These are phyloP conservation scores for Talaromyces atroroseus DNA, from an alignment of 2,329 filamentous ascomycete genomes.

Conservation along the genomic window DNA sequence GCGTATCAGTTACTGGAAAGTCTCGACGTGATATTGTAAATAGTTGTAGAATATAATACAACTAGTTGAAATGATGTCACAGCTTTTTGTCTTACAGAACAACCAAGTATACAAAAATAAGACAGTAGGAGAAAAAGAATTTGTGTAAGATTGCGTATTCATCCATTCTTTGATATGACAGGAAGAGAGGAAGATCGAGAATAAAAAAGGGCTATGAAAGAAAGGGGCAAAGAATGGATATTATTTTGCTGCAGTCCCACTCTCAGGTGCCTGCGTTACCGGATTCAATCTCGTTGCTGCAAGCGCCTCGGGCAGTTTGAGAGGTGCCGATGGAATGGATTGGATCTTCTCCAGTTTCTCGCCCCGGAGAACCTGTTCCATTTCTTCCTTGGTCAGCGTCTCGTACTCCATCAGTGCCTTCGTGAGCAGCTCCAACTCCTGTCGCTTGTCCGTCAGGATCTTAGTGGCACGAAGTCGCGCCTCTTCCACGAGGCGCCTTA, in stretches of 20 bases:
- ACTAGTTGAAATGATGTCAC: background rate
- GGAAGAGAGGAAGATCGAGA: background rate
- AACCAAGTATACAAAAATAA: background rate
- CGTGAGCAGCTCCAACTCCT: constrained; percentile 81
- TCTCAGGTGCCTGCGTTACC: constrained; percentile 16
- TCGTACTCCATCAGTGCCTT: constrained; percentile 91
- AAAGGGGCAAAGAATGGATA: background rate
- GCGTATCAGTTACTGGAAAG: background rate
- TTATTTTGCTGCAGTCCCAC: constrained; percentile 4
- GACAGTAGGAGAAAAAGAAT: background rate
- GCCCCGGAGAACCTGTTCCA: constrained; percentile 81
- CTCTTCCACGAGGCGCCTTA: constrained; percentile 77
- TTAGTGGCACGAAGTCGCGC: constrained; percentile 67
- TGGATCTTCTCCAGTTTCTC: constrained; percentile 69
- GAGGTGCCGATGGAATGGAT: constrained; percentile 48
- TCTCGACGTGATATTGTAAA: background rate
- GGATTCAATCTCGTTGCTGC: constrained; percentile 26
- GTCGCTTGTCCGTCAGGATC: constrained; percentile 67
- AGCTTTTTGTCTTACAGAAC: background rate
- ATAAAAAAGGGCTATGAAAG: background rate
- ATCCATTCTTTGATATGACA: background rate
- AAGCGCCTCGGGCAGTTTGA: constrained; percentile 60
- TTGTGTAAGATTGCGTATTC: background rate
- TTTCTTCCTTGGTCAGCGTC: constrained; percentile 81
- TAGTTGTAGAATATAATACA: background rate